Conservation (phyloP, 164 flowering plant species). For the Vitis rotundifolia region DNA sequence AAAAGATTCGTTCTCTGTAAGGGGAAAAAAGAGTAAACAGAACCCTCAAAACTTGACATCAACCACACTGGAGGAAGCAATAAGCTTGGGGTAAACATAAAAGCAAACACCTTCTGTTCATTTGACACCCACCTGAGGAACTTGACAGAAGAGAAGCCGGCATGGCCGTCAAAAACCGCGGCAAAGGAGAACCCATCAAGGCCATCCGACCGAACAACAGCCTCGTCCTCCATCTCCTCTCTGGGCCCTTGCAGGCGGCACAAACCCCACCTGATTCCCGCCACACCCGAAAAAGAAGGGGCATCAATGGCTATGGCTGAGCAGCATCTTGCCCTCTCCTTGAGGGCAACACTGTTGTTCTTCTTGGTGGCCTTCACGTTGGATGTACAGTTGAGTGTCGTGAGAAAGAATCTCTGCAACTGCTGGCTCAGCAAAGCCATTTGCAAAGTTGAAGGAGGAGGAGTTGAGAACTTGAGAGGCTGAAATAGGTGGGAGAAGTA, state of each 20-base stretch:
- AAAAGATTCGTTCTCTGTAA: too few relatives aligned
- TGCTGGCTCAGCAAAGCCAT: constrained; percentile 79
- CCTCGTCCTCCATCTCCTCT: constrained; percentile 94
- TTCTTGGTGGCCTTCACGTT: constrained; percentile 8
- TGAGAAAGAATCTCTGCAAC: constrained; percentile 49
- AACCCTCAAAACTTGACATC: too few relatives aligned
- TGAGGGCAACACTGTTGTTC: constrained; percentile 4
- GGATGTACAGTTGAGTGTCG: constrained; percentile 26
- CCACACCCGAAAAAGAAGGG: constrained; percentile 44
- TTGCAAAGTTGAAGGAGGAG: constrained; percentile 3
- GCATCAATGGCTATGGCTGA: constrained; percentile 82
- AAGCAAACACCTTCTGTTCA: too few relatives aligned
- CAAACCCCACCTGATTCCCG: constrained; percentile 77
- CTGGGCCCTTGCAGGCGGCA: constrained; percentile 63
- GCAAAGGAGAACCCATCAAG: constrained; percentile 79
- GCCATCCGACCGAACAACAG: constrained; percentile 57
- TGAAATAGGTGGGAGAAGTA: background rate
- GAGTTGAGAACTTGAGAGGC: background rate
- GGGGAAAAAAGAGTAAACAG: too few relatives aligned
- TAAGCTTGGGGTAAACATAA: too few relatives aligned
- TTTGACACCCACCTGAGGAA: constrained; percentile 47
- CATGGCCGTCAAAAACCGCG: constrained; percentile 97
- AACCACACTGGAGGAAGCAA: too few relatives aligned
- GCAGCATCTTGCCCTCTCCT: constrained; percentile 34
- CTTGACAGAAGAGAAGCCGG: constrained; percentile 79